Percentiles rank a stretch among this genome's conserved stretches.
These are phyloP conservation scores for Phytophthora rubi DNA, from an alignment of 352 stramenopile genomes.

Conservation along the genomic window DNA sequence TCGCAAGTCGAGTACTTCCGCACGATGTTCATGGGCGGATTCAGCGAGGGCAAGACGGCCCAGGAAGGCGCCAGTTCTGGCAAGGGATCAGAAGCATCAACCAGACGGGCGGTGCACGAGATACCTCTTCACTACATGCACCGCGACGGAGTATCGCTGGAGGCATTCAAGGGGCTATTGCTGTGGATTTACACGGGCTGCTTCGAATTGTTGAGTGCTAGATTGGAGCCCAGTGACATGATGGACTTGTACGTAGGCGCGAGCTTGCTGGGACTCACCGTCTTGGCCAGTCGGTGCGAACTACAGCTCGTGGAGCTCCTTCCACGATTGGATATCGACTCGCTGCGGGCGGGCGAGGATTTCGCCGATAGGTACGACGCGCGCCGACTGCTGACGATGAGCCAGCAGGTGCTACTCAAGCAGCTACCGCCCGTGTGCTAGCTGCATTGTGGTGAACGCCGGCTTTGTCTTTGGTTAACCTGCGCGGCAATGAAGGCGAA, in stretches of 20 bases:
- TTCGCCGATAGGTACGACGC: constrained; percentile 73
- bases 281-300: constrained; percentile 67
- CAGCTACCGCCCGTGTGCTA: constrained; percentile 21
- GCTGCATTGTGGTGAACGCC: neutral
- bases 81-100: neutral
- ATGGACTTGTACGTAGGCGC: constrained; percentile 80
- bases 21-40: constrained; percentile 84
- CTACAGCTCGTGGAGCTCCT: constrained; percentile 63
- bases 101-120: constrained; percentile 39
- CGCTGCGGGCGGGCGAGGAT: constrained; percentile 61
- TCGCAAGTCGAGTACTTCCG: constrained; percentile 84
- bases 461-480: neutral
- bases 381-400: constrained; percentile 53
- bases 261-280: constrained; percentile 59
- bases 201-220: constrained; percentile 44
- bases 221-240: constrained; percentile 59
- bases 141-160: constrained; percentile 68
- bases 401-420: constrained; percentile 43
- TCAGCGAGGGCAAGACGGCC: constrained; percentile 61
- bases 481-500: neutral
- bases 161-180: constrained; percentile 67
- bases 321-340: constrained; percentile 53
- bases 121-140: constrained; percentile 79
- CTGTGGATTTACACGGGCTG: constrained; percentile 80
- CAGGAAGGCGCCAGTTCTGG: constrained; percentile 8